Evolutionary conservation across 2,329 filamentous ascomycete species (phyloP).

Genomic region (Celoporthe dispersa): DNA sequence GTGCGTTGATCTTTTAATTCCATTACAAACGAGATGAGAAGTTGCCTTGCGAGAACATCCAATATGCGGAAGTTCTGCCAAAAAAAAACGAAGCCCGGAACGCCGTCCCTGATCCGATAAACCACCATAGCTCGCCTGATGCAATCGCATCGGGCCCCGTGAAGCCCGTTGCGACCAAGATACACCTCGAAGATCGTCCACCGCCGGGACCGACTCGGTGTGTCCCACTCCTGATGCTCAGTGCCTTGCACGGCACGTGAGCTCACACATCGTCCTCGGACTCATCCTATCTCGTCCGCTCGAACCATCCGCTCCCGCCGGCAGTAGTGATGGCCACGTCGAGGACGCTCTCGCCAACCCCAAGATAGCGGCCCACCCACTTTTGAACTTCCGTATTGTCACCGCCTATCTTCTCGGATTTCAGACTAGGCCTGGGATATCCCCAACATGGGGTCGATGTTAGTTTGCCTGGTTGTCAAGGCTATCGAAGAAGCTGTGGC

Average conservation of each 20-base stretch:
- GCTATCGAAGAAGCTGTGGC: not conserved
- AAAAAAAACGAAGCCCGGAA: not conserved
- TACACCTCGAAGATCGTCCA: not conserved
- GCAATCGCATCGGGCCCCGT: not conserved
- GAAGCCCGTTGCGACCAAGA: not conserved
- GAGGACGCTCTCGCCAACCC: conserved; percentile 97
- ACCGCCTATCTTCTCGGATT: conserved; percentile 77
- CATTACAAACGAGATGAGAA: conserved; percentile 8
- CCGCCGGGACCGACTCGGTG: not conserved
- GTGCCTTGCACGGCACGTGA: no score
- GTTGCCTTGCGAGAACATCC: not conserved
- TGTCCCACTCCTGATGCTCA: not conserved
- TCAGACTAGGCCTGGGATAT: conserved; percentile 73
- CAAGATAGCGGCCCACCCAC: conserved; percentile 93
- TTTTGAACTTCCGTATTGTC: conserved; percentile 82
- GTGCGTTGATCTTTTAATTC: not conserved
- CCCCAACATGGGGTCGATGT: conserved; percentile 47
- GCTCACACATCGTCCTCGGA: not conserved
- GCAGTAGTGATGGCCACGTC: conserved; percentile 94
- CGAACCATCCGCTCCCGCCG: conserved; percentile 86
- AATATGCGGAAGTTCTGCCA: not conserved
- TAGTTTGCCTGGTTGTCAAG: conserved; percentile 40
- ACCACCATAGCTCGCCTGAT: not conserved
- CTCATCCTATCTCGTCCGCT: conserved; percentile 72
- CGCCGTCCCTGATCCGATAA: conserved; percentile 10